Conservation (phyloP, 2,329 filamentous ascomycete genomes). For the Botrytis fragariae region DNA sequence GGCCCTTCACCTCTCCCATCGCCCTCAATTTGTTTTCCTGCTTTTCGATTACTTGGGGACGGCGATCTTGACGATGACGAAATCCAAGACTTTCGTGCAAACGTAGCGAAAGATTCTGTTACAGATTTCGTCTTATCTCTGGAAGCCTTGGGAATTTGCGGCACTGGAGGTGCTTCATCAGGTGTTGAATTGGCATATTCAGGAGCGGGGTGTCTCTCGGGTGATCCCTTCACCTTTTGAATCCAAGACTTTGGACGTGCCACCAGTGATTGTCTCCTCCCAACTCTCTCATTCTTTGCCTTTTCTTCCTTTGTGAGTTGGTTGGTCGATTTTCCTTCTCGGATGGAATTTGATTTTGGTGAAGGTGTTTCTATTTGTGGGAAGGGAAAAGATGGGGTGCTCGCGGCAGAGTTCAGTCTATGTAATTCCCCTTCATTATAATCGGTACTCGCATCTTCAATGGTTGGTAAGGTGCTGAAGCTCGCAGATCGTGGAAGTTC, state of each 20-base stretch:
- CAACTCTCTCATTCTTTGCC: slow-evolving; percentile 33
- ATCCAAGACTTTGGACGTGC: slow-evolving; percentile 40
- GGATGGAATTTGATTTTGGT: slow-evolving; percentile 20
- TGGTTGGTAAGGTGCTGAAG: slow-evolving; percentile 52
- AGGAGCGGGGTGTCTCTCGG: slow-evolving; percentile 31
- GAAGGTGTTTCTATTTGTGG: slow-evolving; percentile 14
- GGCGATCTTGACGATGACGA: slow-evolving; percentile 46
- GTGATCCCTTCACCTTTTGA: slow-evolving; percentile 36
- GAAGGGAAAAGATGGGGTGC: slow-evolving; percentile 22
- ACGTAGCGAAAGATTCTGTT: slow-evolving; percentile 49
- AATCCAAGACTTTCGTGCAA: slow-evolving; percentile 52
- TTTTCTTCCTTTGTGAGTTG: slow-evolving; percentile 32
- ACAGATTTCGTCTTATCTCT: slow-evolving; percentile 46
- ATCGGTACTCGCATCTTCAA: slow-evolving; percentile 29
- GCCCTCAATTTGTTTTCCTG: slow-evolving; percentile 26
- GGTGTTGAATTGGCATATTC: slow-evolving; percentile 32
- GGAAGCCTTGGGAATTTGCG: slow-evolving; percentile 31
- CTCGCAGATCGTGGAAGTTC: slow-evolving; percentile 54
- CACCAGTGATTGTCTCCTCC: slow-evolving; percentile 38
- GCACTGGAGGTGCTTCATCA: slow-evolving; percentile 39
- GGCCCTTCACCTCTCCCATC: slow-evolving; percentile 24
- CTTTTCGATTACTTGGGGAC: slow-evolving; percentile 41
- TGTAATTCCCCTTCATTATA: slow-evolving; percentile 28
- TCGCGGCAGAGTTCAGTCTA: slow-evolving; percentile 22
- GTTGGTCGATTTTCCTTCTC: slow-evolving; percentile 26